Evolutionary conservation across 2,329 filamentous ascomycete genomes (phyloP).

Genomic region (Colletotrichum noveboracense): DNA sequence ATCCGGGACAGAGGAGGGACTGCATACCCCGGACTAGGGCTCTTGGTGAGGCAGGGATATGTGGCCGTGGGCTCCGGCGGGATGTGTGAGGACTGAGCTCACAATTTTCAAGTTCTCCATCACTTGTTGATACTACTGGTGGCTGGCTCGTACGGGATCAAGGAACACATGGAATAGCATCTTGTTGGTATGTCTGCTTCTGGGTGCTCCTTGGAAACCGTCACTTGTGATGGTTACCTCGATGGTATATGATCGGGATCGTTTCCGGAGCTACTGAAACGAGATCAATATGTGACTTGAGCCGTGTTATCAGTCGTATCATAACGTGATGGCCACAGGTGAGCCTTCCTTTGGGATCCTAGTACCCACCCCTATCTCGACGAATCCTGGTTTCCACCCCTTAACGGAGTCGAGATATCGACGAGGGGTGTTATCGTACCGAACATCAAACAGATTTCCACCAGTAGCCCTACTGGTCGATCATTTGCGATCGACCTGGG

Average conservation of each 20-base stretch:
- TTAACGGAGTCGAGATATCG: neutral
- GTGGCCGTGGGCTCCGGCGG: neutral
- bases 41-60: neutral
- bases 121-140: neutral
- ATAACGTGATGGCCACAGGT: neutral
- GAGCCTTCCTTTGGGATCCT: neutral
- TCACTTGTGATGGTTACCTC: neutral
- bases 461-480: neutral
- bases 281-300: neutral
- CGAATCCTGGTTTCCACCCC: neutral
- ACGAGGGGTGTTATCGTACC: neutral
- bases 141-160: neutral
- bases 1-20: neutral
- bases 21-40: neutral
- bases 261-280: neutral
- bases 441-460: neutral
- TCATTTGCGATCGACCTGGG: neutral
- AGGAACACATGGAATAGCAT: neutral
- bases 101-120: neutral
- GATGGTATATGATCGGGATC: neutral
- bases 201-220: neutral
- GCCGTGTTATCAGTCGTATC: neutral
- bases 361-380: neutral
- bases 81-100: neutral
- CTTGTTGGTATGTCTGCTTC: neutral